Evolutionary conservation across 768 basidiomycete genomes (phyloP), one percentile per base, ranked within the genome.

Genomic region (Lentinus brumalis): DNA sequence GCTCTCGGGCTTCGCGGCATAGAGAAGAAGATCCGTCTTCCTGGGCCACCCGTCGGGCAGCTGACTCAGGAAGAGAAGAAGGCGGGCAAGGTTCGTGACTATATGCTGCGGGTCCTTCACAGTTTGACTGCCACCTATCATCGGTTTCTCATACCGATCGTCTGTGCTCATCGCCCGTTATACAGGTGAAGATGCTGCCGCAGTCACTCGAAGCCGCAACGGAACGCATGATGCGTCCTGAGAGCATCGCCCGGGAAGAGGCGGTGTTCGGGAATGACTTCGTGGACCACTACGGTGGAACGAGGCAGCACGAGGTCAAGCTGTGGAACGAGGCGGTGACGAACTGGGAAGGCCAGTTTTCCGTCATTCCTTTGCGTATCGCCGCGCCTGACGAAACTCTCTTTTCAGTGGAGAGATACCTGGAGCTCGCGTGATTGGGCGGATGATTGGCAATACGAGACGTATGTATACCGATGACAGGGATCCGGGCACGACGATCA

Each of bases 251-350:
- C 2, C 82, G 97, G 35, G 89, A 95, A 70, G 71, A 73, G 15
- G 71, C 73, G 10, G 79, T 93, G 44, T 86, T 98, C 57, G 96
- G 96, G 0, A 78, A 94, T 69, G 87, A 86, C 26, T 97, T 98
- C 69, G 92, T 98, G 1, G 92, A 98, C 15, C 97, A 99, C 71
- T 96, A 85, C 68, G 94, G 91, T 3, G 96, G 94, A 8, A 98
- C 97, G n/a, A 85, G 96, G 67, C 84, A 93, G 72, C 91, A 98
- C 71, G 95, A 96, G 71, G 86, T 96, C 58, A 86, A 80, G 55
- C 68, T 91, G 29, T 96, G 92, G 89, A 90, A 94, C 66, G 84
- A 87, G 67, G 92, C 94, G 2, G 94, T 96, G 41, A 97, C 96
- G 11, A 89, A 84, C 71, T 98, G 93, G 95, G 96, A 96, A 84